Base-by-base conservation (phyloP, 2,329 filamentous ascomycete species). In the Mycosphaerelloides madeirae region DNA sequence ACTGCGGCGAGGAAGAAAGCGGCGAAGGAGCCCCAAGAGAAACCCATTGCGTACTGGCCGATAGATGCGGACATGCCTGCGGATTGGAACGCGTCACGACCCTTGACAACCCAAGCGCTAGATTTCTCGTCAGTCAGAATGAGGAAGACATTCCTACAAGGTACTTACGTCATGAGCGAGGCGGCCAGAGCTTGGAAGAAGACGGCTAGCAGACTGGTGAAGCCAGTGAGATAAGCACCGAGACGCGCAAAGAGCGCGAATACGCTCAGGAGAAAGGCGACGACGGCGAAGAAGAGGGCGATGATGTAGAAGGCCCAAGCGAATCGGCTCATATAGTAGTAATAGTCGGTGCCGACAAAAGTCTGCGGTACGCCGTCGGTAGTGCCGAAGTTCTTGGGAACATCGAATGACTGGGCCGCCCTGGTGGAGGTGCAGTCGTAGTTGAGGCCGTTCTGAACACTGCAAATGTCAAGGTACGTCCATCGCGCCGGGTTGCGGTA, bases 291-390 rank as follows among this genome's bases (percentile, higher is more conserved):
- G 74, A 95, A 81, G 29, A 96, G 78, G 14, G 82, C 80, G 54
- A 97, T 83, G 44, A 97, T 73, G 71, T 86, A 86, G 68, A 95
- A 93, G 29, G 90, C 87, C 79, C 91, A 97, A 66, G 87, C 85
- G 72, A 96, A 95, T 31, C 91, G 81, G 71, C 88, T 94, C 63
- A 93, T 76, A 69, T 89, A 87, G 71, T 78, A 97, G 74, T 83
- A 95, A 51, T 73, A 79, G 8, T 71, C 68, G 29, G 84, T 74
- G 46, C 73, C 74, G 41, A 79, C 63, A 52, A 85, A 80, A 25
- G 66, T 58, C 25, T 61, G 36, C 2, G 80, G 80, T 2, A 83
- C 67, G 46, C 76, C 76, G 1, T 59, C 52, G 2, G 66, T 67
- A 15, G 77, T 80, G 56, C 68, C 71, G 60, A 83, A 93, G 66